These are phyloP conservation scores for Barnettozyma sucrosica DNA, from an alignment of 805 yeast species.

Conservation along the genomic window DNA sequence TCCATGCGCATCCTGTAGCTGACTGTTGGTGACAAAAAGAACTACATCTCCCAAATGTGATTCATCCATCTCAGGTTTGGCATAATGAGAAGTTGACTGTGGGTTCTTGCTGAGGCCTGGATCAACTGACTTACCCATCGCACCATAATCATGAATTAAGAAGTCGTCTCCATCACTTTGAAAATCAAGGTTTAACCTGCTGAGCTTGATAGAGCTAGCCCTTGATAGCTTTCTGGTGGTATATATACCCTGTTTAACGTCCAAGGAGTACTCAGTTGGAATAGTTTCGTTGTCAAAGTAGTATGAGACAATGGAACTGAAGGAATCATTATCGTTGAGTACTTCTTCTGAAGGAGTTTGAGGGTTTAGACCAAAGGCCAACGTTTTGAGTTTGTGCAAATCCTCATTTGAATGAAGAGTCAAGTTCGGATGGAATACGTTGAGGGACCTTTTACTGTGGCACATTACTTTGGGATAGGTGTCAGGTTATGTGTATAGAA, in stretches of 20 bases:
- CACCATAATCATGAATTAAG: neutral
- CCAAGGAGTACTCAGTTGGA: neutral
- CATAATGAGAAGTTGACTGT: neutral
- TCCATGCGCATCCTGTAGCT: neutral
- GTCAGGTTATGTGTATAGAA: no score
- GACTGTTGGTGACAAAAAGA: neutral
- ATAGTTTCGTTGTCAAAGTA: constrained; percentile 5
- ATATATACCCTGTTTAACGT: neutral
- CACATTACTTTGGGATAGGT: neutral
- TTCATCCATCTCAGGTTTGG: neutral
- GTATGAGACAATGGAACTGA: constrained; percentile 4
- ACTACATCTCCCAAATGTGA: neutral
- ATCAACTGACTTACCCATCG: neutral
- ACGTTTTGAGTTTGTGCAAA: neutral
- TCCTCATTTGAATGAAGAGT: constrained; percentile 1
- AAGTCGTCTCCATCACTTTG: neutral
- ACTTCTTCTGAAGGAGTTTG: neutral
- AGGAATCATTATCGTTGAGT: neutral
- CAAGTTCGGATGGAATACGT: constrained; percentile 1
- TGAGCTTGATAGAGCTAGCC: neutral
- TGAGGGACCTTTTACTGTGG: neutral
- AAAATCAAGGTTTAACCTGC: neutral
- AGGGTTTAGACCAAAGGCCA: no score
- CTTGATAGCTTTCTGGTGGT: neutral
- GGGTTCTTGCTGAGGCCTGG: neutral